Conservation (phyloP, 139 green algal genomes). For the Penium margaritaceum region DNA sequence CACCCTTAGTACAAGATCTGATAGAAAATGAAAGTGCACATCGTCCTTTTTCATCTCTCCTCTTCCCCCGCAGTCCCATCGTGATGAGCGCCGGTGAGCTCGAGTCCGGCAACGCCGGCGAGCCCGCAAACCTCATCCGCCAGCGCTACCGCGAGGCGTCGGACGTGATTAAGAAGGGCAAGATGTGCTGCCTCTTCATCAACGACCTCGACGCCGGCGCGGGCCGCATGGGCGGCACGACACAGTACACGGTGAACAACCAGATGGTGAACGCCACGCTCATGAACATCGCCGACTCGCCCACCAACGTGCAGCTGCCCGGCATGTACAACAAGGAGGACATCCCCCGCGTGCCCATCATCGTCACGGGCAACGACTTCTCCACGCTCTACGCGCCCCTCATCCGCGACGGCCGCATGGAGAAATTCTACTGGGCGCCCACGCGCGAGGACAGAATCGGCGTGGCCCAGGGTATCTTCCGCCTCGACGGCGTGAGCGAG, state of each 20-base stretch:
- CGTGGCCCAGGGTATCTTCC: constrained; percentile 96
- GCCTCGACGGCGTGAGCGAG: constrained; percentile 52
- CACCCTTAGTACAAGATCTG: too few relatives aligned
- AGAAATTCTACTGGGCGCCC: constrained; percentile 98
- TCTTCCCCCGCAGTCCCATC: constrained; percentile 63
- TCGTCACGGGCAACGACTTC: constrained; percentile 99
- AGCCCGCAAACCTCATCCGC: constrained; percentile 95
- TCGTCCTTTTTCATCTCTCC: too few relatives aligned
- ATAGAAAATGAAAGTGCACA: too few relatives aligned
- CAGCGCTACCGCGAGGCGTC: constrained; percentile 94
- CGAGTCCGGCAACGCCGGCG: constrained; percentile 93
- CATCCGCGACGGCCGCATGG: constrained; percentile 98
- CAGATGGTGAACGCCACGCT: constrained; percentile 98
- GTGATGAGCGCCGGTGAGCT: constrained; percentile 98
- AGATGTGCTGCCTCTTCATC: constrained; percentile 97
- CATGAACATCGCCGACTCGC: constrained; percentile 99
- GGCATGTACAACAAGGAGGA: constrained; percentile 71
- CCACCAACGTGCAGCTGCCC: constrained; percentile 98
- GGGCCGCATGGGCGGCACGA: constrained; percentile 88
- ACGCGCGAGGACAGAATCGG: constrained; percentile 88
- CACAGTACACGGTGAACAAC: constrained; percentile 99
- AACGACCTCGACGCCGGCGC: constrained; percentile 97
- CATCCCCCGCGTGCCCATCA: constrained; percentile 87
- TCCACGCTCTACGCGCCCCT: constrained; percentile 96
- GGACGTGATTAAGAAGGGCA: constrained; percentile 98